Conservation (phyloP, 75 land plant genomes). For the Selaginella moellendorffii region DNA sequence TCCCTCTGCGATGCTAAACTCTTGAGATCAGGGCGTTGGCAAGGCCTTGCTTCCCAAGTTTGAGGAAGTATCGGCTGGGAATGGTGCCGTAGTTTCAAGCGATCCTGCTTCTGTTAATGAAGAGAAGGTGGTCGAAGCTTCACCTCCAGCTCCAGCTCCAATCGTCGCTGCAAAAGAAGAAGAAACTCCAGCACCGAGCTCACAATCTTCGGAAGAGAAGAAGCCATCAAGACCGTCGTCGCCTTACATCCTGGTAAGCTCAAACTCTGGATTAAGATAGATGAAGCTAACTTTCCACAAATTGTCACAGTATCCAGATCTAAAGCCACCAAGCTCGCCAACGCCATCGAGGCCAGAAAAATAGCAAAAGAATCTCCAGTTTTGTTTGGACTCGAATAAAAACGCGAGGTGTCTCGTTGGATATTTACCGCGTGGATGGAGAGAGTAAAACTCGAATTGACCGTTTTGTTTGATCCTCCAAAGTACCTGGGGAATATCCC, state of each 20-base stretch:
- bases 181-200: slow-evolving; percentile 1
- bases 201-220: neutral
- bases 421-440: no score
- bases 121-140: slow-evolving; percentile 5
- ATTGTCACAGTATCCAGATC: slow-evolving; percentile 29
- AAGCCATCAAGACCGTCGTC: slow-evolving; percentile 20
- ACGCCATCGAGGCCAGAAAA: slow-evolving; percentile 32
- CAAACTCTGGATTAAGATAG: neutral
- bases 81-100: slow-evolving; percentile 14
- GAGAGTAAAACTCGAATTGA: no score
- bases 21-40: slow-evolving; percentile 47
- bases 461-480: no score
- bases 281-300: neutral
- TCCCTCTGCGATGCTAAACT: neutral
- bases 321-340: slow-evolving; percentile 40
- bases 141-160: slow-evolving; percentile 6
- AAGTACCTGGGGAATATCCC: no score
- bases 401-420: no score
- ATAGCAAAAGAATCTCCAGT: no score
- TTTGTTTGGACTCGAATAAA: no score
- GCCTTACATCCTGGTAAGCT: slow-evolving; percentile 30
- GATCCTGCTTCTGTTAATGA: slow-evolving; percentile 14
- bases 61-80: slow-evolving; percentile 24
- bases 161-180: slow-evolving; percentile 12
- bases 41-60: slow-evolving; percentile 46